These are phyloP conservation scores for Penicillium corylophilum DNA, from an alignment of 2,329 filamentous ascomycete species.

Conservation along the genomic window DNA sequence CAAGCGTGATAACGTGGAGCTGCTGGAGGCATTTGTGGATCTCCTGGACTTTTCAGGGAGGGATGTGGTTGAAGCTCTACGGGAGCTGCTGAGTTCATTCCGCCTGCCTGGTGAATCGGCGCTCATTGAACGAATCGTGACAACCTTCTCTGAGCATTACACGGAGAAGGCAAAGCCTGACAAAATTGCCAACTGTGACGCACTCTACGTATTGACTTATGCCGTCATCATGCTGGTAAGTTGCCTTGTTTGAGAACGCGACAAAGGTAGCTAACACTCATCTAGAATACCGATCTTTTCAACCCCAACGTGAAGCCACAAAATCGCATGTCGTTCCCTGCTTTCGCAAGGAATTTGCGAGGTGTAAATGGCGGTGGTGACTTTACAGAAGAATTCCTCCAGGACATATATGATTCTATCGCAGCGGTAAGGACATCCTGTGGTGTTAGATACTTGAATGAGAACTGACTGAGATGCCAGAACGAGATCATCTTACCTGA, in stretches of 20 bases:
- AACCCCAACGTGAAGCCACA: conserved; percentile 77
- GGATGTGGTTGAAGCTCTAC: conserved; percentile 84
- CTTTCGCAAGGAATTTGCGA: conserved; percentile 85
- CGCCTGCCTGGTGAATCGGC: conserved; percentile 89
- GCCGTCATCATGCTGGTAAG: conserved; percentile 81
- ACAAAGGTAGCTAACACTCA: not conserved
- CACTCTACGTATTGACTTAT: conserved; percentile 87
- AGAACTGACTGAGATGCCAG: conserved; percentile 23
- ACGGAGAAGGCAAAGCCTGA: conserved; percentile 67
- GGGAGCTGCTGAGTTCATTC: conserved; percentile 85
- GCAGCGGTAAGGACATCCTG: conserved; percentile 47
- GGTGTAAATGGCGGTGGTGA: conserved; percentile 84
- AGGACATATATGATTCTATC: conserved; percentile 87
- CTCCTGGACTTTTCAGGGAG: conserved; percentile 86
- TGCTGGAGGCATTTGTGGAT: conserved; percentile 79
- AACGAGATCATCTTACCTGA: conserved; percentile 97
- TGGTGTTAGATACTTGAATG: not conserved
- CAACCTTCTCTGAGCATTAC: conserved; percentile 82
- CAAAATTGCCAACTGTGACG: conserved; percentile 79
- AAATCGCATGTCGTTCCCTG: conserved; percentile 78
- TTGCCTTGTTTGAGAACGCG: not conserved
- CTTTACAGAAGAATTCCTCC: conserved; percentile 78
- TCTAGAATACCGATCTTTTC: conserved; percentile 83
- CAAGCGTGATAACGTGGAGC: conserved; percentile 82
- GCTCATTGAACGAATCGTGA: conserved; percentile 90